Evolutionary conservation across 2,329 filamentous ascomycete species (phyloP).

Genomic region (Penicillium sp.): DNA sequence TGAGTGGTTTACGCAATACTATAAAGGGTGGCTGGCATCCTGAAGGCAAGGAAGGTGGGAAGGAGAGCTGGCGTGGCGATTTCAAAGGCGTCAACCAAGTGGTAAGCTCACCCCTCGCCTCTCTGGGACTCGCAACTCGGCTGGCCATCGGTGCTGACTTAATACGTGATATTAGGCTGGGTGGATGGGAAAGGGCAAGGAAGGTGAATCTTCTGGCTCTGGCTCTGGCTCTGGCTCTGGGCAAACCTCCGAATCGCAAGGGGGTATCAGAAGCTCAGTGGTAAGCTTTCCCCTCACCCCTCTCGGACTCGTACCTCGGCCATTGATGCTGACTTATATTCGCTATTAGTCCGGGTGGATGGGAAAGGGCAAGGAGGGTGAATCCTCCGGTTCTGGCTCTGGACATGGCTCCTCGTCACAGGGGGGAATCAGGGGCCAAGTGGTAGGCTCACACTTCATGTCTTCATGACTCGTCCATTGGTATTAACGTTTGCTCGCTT

Average conservation of each 20-base stretch:
- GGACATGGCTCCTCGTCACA: background rate
- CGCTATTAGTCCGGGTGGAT: constrained; percentile 56
- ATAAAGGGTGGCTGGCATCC: constrained; percentile 57
- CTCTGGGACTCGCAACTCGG: constrained; percentile 5
- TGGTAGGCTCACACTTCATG: constrained; percentile 43
- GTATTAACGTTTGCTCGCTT: constrained; percentile 14
- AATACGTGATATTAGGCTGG: constrained; percentile 47
- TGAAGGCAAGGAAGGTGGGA: constrained; percentile 53
- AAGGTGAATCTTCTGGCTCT: constrained; percentile 37
- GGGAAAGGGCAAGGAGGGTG: constrained; percentile 53
- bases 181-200: constrained; percentile 58
- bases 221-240: background rate
- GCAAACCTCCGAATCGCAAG: background rate
- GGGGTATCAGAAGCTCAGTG: constrained; percentile 35
- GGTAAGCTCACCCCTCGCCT: constrained; percentile 39
- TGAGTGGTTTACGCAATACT: constrained; percentile 50
- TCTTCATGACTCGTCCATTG: constrained; percentile 13
- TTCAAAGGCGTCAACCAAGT: constrained; percentile 59
- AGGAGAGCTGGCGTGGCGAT: constrained; percentile 56
- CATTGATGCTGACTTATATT: constrained; percentile 17
- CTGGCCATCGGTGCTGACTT: constrained; percentile 16
- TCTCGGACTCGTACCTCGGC: constrained; percentile 3
- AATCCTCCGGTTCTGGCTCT: constrained; percentile 22
- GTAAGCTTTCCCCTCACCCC: constrained; percentile 38
- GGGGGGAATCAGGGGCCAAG: constrained; percentile 37